Evolutionary conservation across 768 basidiomycete species (phyloP).

Genomic region (Suillus spraguei): DNA sequence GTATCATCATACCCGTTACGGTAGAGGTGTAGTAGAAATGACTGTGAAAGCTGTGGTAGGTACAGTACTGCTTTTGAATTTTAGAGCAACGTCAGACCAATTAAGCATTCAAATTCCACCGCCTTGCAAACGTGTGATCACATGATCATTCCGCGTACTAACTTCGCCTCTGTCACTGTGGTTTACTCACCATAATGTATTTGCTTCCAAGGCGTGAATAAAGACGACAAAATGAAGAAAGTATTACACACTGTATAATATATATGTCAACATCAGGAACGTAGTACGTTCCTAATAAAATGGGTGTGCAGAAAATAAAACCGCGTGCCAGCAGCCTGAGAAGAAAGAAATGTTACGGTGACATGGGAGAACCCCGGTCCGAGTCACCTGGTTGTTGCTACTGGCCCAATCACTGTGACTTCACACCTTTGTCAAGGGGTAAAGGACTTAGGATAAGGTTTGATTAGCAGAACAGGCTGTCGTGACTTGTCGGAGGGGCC

Average conservation of each 20-base stretch:
- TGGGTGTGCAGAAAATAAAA: no score
- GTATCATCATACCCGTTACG: neutral
- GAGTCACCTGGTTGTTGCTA: neutral
- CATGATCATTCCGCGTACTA: no score
- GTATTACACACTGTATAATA: no score
- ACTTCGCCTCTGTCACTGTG: no score
- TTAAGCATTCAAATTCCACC: neutral
- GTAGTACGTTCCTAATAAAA: no score
- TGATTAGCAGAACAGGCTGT: neutral
- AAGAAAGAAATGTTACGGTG: neutral
- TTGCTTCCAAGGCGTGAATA: no score
- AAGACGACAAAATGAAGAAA: no score
- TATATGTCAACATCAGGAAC: no score
- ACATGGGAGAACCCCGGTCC: conserved; percentile 4
- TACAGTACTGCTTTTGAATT: neutral
- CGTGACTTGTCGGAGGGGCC: no score
- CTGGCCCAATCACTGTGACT: neutral
- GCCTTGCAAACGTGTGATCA: no score
- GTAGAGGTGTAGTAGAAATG: neutral
- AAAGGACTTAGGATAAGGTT: neutral
- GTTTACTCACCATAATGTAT: no score
- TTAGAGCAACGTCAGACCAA: neutral
- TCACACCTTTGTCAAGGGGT: neutral
- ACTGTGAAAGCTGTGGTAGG: neutral
- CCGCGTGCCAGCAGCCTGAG: neutral